Conservation (phyloP, 1,139 yeast species). For the Kodamaea suecica region DNA sequence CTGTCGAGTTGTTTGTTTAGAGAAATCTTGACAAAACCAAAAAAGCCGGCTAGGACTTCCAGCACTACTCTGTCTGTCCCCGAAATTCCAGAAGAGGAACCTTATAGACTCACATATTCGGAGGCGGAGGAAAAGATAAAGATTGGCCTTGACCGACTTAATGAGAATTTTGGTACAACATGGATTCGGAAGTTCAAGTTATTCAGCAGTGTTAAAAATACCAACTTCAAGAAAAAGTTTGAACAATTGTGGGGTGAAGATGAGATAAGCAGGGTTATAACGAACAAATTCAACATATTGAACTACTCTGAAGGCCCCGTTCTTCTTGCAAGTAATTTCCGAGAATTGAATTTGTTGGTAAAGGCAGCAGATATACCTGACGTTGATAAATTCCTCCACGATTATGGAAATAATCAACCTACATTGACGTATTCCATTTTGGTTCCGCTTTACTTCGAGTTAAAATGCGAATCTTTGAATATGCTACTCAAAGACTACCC, state of each 20-base stretch:
- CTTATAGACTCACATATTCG: conserved; percentile 14
- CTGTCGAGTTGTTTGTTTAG: not conserved
- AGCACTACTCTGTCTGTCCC: not conserved
- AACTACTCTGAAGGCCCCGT: conserved; percentile 36
- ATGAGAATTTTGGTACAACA: conserved; percentile 55
- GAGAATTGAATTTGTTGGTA: conserved; percentile 30
- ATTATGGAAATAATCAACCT: conserved; percentile 43
- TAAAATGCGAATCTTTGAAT: conserved; percentile 32
- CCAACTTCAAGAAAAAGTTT: conserved; percentile 26
- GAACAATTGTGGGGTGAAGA: conserved; percentile 38
- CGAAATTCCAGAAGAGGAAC: not conserved
- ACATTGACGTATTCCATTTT: conserved; percentile 39
- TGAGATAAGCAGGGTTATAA: conserved; percentile 26
- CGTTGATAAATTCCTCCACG: conserved; percentile 35
- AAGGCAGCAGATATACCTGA: conserved; percentile 29
- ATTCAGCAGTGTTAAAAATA: conserved; percentile 25
- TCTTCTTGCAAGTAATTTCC: conserved; percentile 31
- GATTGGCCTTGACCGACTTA: conserved; percentile 34
- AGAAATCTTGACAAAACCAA: not conserved
- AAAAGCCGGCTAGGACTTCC: not conserved
- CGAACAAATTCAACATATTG: conserved; percentile 36
- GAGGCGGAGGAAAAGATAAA: conserved; percentile 31
- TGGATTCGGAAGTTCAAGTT: conserved; percentile 55
- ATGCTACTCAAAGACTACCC: conserved; percentile 40
- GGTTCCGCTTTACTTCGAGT: conserved; percentile 31